Evolutionary conservation across 2,329 filamentous ascomycete species (phyloP).

Genomic region (Cercospora sp.): DNA sequence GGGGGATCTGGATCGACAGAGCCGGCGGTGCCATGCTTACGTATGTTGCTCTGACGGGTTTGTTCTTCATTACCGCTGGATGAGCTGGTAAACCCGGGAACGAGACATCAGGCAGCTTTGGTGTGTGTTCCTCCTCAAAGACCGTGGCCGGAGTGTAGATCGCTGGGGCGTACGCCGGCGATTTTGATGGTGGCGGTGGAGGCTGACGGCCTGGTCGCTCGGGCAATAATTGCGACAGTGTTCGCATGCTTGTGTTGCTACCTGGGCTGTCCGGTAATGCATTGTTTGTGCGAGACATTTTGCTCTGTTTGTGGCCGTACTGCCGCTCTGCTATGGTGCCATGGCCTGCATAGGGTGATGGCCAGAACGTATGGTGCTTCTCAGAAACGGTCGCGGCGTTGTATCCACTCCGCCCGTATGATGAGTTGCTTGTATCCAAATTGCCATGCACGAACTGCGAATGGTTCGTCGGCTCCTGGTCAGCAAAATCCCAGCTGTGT

Average conservation of each 20-base stretch:
- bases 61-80: constrained; percentile 16
- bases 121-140: constrained; percentile 37
- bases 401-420: not conserved
- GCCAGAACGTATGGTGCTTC: constrained; percentile 28
- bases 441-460: constrained; percentile 23
- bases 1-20: constrained; percentile 20
- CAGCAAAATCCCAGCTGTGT: constrained; percentile 39
- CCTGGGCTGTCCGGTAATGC: constrained; percentile 25
- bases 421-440: not conserved
- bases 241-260: constrained; percentile 32
- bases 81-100: constrained; percentile 24
- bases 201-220: constrained; percentile 32
- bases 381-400: constrained; percentile 7
- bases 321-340: constrained; percentile 3
- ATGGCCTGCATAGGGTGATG: not conserved
- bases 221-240: constrained; percentile 37
- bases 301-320: constrained; percentile 2
- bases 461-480: constrained; percentile 33
- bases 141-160: constrained; percentile 34
- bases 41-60: not conserved
- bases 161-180: constrained; percentile 22
- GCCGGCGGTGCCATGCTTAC: constrained; percentile 4
- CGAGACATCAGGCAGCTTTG: constrained; percentile 19
- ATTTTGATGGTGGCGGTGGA: constrained; percentile 20
- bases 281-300: not conserved